phyloP scores from a whole-genome alignment of 2,329 filamentous ascomycete species.

The Harringtonia aguacate region DNA sequence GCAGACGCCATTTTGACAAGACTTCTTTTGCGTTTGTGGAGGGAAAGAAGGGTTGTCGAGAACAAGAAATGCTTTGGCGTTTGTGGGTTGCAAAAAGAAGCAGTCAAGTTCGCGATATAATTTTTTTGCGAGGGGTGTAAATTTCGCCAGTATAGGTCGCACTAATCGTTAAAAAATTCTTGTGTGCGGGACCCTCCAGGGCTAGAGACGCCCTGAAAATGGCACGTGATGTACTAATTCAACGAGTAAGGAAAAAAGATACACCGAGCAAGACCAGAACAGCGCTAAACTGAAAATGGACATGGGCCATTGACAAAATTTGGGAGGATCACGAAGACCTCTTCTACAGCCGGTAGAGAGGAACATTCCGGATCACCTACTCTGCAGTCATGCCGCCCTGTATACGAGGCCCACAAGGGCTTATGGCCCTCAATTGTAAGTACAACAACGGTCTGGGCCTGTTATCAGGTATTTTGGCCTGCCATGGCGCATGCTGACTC shows the following conservation, averaged over 20 bases:
- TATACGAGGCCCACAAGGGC: slow-evolving; percentile 48
- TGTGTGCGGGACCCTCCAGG: slow-evolving; percentile 9
- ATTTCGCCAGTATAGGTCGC: slow-evolving; percentile 6
- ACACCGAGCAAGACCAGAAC: neutral
- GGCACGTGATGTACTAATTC: slow-evolving; percentile 7
- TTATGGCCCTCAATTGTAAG: slow-evolving; percentile 52
- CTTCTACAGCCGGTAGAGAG: neutral
- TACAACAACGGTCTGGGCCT: too few species aligned
- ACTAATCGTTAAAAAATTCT: slow-evolving; percentile 7
- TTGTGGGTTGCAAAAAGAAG: neutral
- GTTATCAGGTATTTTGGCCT: slow-evolving; percentile 13
- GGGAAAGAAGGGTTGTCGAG: neutral
- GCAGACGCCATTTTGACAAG: slow-evolving; percentile 83
- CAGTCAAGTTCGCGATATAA: slow-evolving; percentile 4
- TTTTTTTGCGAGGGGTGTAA: slow-evolving; percentile 10
- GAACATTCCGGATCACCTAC: neutral
- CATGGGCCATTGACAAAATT: slow-evolving; percentile 5
- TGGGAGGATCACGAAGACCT: slow-evolving; percentile 6
- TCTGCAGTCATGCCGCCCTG: slow-evolving; percentile 52
- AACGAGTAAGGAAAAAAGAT: neutral
- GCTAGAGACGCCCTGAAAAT: neutral
- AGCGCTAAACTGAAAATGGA: slow-evolving; percentile 1
- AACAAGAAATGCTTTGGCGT: neutral
- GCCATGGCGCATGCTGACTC: neutral
- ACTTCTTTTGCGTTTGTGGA: slow-evolving; percentile 15